Base-by-base conservation (phyloP, 257 asterid genomes). In the Solanum etuberosum region DNA sequence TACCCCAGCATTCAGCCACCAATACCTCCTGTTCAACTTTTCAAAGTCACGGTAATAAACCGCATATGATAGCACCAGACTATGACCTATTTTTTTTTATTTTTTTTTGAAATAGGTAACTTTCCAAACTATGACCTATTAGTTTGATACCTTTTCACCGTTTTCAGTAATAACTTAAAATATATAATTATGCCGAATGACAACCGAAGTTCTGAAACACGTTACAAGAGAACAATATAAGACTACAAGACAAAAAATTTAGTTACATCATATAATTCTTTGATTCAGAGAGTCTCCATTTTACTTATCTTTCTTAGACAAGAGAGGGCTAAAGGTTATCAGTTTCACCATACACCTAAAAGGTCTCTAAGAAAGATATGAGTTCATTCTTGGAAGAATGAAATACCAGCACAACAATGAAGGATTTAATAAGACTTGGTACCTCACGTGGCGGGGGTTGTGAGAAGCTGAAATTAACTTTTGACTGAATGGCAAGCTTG, bases 371-470 rank as follows among this genome's bases (percentile, higher is more conserved):
- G 14, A 85, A 48, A 81, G 40, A 20, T 80, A 48, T n/a, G 1
- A 43, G 51, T 27, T 78, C 54, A 27, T 20, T 27, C 38, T 25
- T 18, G 25, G 63, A 46, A 48, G 9, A 81, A 80, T 80, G 68
- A 48, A 81, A 9, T 31, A 48, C 25, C 85, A 81, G 43, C 68
- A 80, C 40, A 88, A 21, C n/a, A 71, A 46, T 67, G 23, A 84
- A 38, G 37, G 27, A 25, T 83, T 67, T 38, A 40, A 31, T 29
- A 81, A 38, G 65, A 84, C 6, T 2, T 57, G 78, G 27, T 94
- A 95, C 99, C 98, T 95, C 96, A 21, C 98, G 92, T 0, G 96
- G 98, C 9, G 99, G 99, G 86, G 98, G 98, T 88, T 95, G 98
- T 4, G 98, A 95, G 97, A 95, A 95, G 91, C 98, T 95, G 90